phyloP scores from a whole-genome alignment of 1,284 basidiomycete species.

The Trichosporon faecale region DNA sequence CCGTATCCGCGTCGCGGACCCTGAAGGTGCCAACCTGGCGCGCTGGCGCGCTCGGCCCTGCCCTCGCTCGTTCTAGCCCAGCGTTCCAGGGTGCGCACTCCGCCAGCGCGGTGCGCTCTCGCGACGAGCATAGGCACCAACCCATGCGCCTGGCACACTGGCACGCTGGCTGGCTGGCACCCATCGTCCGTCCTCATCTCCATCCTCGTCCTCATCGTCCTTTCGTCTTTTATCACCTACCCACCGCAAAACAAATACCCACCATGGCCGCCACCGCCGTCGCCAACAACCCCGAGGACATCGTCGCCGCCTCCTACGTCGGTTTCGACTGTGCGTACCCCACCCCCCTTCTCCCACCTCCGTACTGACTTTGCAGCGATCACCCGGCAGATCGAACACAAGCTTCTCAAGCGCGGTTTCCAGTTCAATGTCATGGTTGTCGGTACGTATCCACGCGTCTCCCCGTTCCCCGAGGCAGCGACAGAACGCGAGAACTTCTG shows the following conservation, averaged over 20 bases:
- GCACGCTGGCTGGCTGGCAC: not conserved
- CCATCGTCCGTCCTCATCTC: constrained; percentile 6
- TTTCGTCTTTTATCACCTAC: constrained; percentile 1
- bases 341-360: not conserved
- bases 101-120: constrained; percentile 5
- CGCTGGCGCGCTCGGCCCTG: constrained; percentile 2
- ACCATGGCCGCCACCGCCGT: constrained; percentile 36
- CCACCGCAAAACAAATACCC: constrained; percentile 13
- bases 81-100: not conserved
- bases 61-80: not conserved
- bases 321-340: constrained; percentile 70
- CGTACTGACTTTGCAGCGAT: constrained; percentile 57
- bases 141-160: constrained; percentile 4
- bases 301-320: constrained; percentile 81
- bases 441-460: constrained; percentile 59
- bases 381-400: constrained; percentile 97
- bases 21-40: constrained; percentile 10
- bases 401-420: constrained; percentile 97
- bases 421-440: constrained; percentile 97
- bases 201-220: constrained; percentile 1
- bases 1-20: constrained; percentile 10
- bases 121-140: constrained; percentile 11
- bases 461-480: not conserved
- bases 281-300: constrained; percentile 57
- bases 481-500: not conserved